phyloP scores from a whole-genome alignment of 345 rosid species.

The Raphanus sativus region DNA sequence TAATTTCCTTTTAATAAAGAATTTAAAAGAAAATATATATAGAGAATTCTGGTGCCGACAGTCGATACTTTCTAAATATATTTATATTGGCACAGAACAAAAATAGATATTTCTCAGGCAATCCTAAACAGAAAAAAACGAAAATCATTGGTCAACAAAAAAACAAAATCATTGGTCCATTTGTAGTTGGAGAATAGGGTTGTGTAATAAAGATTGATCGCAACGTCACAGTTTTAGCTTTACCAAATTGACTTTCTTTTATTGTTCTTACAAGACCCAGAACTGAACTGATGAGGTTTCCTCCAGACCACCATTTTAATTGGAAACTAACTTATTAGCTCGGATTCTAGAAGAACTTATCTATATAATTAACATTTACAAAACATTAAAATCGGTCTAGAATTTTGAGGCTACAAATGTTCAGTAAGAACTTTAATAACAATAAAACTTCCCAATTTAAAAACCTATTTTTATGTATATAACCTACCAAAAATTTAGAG shows the following conservation, averaged over 20 bases:
- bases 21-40: neutral
- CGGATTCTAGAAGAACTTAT: neutral
- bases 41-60: slow-evolving; percentile 17
- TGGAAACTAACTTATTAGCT: neutral
- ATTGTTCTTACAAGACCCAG: neutral
- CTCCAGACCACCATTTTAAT: neutral
- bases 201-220: neutral
- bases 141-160: slow-evolving; percentile 7
- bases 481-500: no score
- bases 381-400: neutral
- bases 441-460: no score
- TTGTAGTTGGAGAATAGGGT: neutral
- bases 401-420: no score
- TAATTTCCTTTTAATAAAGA: neutral
- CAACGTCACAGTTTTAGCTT: slow-evolving; percentile 1
- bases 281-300: slow-evolving; percentile 1
- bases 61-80: neutral
- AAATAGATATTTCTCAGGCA: slow-evolving; percentile 22
- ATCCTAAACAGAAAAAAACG: neutral
- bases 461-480: no score
- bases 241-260: slow-evolving; percentile 25
- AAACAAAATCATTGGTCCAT: neutral
- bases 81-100: neutral
- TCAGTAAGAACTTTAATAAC: no score
- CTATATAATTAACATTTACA: neutral